Percentiles rank a stretch among this genome's conserved stretches.
Conservation (phyloP, 306 rosid species). For the Betula pendula region DNA sequence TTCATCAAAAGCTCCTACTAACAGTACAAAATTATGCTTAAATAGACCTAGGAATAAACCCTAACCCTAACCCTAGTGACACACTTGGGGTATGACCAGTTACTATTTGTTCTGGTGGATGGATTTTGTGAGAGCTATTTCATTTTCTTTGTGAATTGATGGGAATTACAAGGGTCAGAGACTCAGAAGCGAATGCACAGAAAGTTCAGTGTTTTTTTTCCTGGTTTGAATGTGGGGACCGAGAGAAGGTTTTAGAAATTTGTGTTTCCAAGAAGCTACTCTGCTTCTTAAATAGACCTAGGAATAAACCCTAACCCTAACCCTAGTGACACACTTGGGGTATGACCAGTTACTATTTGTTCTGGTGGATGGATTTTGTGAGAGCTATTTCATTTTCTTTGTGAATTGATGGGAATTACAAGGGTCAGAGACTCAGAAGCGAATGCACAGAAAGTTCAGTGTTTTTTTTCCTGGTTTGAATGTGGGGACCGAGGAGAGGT, state of each 20-base stretch:
- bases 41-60: too few relatives aligned
- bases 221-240: background rate
- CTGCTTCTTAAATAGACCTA: too few relatives aligned
- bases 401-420: background rate
- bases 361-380: background rate
- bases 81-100: background rate
- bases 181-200: background rate
- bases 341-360: background rate
- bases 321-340: too few relatives aligned
- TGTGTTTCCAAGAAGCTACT: background rate
- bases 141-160: background rate
- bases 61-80: too few relatives aligned
- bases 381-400: background rate
- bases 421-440: background rate
- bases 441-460: background rate
- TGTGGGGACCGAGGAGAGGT: background rate
- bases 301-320: too few relatives aligned
- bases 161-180: background rate
- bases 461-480: background rate
- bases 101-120: background rate
- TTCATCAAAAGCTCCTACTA: too few relatives aligned
- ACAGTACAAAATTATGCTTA: too few relatives aligned
- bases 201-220: background rate
- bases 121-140: background rate
- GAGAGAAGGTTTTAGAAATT: background rate